These are phyloP conservation scores for Xylariaceae sp. DNA, from an alignment of 2,329 filamentous ascomycete genomes.

Conservation along the genomic window DNA sequence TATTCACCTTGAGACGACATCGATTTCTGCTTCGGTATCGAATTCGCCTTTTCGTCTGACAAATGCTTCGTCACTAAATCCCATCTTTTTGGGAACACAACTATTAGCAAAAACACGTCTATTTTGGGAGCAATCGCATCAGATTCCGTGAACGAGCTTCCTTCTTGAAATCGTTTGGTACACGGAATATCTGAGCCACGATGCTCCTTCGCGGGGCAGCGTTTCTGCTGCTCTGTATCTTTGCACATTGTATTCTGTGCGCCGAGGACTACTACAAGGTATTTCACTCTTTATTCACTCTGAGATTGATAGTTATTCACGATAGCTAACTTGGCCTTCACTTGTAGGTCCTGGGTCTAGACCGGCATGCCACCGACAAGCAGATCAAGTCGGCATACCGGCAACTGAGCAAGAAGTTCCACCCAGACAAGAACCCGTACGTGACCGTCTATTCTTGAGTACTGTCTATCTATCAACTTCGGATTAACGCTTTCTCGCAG, in stretches of 20 bases:
- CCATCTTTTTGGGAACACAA: too few relatives aligned
- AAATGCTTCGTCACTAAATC: neutral
- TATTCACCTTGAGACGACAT: constrained; percentile 6
- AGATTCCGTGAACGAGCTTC: neutral
- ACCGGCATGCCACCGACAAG: constrained; percentile 72
- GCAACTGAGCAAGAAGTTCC: constrained; percentile 86
- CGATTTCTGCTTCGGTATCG: constrained; percentile 1
- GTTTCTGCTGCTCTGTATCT: constrained; percentile 47
- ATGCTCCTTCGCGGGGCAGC: constrained; percentile 51
- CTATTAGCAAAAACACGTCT: too few relatives aligned
- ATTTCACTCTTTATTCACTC: constrained; percentile 16
- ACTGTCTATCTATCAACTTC: constrained; percentile 5
- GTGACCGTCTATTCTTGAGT: constrained; percentile 31
- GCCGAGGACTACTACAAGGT: constrained; percentile 78
- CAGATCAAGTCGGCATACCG: constrained; percentile 94
- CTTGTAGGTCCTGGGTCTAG: constrained; percentile 68
- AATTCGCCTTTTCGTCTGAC: neutral
- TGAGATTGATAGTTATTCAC: neutral
- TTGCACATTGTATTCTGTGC: constrained; percentile 52
- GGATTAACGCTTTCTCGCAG: constrained; percentile 39
- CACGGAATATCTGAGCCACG: constrained; percentile 22
- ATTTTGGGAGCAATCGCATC: neutral
- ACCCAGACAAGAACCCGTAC: constrained; percentile 97
- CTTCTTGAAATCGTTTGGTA: constrained; percentile 15
- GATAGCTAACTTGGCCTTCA: neutral